Evolutionary conservation across 192 early-diverging fungal species (phyloP), one percentile per base, ranked within the genome.

Genomic region (Irineochytrium annulatum): DNA sequence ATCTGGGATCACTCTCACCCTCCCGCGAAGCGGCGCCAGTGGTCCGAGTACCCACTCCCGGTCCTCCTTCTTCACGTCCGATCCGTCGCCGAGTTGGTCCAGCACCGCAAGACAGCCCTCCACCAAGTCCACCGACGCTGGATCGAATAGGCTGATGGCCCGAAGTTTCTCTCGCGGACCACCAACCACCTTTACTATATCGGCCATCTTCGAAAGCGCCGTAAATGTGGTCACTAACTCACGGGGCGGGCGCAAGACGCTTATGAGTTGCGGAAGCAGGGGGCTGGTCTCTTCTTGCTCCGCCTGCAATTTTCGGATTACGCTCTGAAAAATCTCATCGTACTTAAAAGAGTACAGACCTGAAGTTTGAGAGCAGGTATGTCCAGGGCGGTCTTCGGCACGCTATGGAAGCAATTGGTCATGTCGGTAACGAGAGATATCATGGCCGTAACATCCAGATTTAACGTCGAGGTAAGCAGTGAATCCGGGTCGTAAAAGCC

Each of bases 401-500:
- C 65, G 19, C 22, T 27, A 34, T 72, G 43, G 27, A 72, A 69
- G 19, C 59, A 37, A 39, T 74, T 58, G 22, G 68, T 48, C 22
- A 67, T 68, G 8, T 63, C 62, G 11, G 53, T 43, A 19, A 62
- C 70, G 14, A 80, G 61, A 1, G 60, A 45, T 13, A 80, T 65
- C 2, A 80, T 55, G 3, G 75, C 75, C 8, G 73, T 72, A 3
- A 75, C 52, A 55, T 80, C 78, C 2, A 80, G 56, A 52, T 80
- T 80, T 3, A 77, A n/a, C 2, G 52, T 64, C 3, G 55, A 26
- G 1, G 75, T 62, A 22, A 71, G 14, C 8, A 48, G 35, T 20
- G 60, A 43, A 29, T 56, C n/a, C n/a, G 16, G 30, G 27, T 14
- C 32, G 13, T 34, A 30, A 19, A 8, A 5, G 16, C 14, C 37